Conservation (phyloP, 2,329 filamentous ascomycete species). For the Zymoseptoria tritici region DNA sequence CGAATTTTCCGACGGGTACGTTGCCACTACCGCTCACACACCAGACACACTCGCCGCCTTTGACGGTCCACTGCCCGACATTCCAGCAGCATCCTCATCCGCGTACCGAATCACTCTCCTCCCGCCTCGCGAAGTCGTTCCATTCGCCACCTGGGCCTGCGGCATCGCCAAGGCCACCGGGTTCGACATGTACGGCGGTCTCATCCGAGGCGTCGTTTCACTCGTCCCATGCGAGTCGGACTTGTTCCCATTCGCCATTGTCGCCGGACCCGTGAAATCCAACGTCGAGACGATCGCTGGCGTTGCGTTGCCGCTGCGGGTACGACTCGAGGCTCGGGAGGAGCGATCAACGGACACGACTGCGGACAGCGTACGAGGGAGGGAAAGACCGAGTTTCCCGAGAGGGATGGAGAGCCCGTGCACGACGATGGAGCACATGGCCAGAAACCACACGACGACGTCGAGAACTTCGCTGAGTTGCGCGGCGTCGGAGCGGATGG, state of each 20-base stretch:
- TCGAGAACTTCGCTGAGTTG: slow-evolving; percentile 58
- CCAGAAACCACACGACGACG: slow-evolving; percentile 78
- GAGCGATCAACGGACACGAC: slow-evolving; percentile 1
- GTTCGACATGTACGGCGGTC: not conserved
- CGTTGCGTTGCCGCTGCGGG: not conserved
- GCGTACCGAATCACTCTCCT: not conserved
- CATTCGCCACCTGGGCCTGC: not conserved
- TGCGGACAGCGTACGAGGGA: slow-evolving; percentile 51
- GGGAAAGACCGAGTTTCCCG: slow-evolving; percentile 55
- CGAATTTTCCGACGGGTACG: too few species aligned
- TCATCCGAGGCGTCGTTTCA: not conserved
- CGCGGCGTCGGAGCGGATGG: slow-evolving; percentile 57
- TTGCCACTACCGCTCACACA: not conserved
- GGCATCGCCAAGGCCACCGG: not conserved
- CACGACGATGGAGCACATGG: slow-evolving; percentile 75
- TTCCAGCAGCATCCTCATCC: not conserved
- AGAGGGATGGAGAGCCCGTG: slow-evolving; percentile 78
- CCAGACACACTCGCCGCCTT: not conserved
- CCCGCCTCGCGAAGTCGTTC: too few species aligned
- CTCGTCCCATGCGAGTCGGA: not conserved
- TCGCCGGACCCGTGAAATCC: not conserved
- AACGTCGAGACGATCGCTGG: not conserved
- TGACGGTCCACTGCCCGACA: not conserved
- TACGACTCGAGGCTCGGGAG: slow-evolving; percentile 13
- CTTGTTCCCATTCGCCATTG: not conserved